Conservation (phyloP, 306 rosid genomes). For the Lathyrus sativus region DNA sequence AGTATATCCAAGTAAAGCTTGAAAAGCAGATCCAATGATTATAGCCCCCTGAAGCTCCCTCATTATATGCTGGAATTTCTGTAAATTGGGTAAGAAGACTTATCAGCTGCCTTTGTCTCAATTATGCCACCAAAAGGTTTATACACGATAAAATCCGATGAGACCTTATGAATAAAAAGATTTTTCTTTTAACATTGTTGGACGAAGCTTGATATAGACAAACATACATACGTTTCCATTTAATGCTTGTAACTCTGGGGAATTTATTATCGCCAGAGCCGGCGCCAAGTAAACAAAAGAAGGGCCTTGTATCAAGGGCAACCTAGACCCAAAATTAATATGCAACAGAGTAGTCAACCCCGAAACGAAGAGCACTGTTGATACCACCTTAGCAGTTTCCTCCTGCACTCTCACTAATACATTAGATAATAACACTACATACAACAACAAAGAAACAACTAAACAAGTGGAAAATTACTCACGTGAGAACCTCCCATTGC, state of each 20-base stretch:
- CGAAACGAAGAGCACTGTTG: conserved; percentile 85
- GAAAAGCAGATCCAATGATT: conserved; percentile 89
- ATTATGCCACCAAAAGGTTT: conserved; percentile 3
- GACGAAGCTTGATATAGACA: conserved; percentile 13
- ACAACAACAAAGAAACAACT: conserved; percentile 14
- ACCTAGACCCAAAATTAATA: conserved; percentile 81
- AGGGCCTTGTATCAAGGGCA: conserved; percentile 95
- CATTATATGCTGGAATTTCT: conserved; percentile 96
- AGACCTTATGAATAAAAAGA: not conserved
- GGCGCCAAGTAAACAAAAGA: conserved; percentile 93
- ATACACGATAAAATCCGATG: not conserved
- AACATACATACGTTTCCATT: conserved; percentile 68
- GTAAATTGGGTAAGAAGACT: conserved; percentile 39
- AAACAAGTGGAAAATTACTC: conserved; percentile 49
- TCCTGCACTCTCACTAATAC: conserved; percentile 71
- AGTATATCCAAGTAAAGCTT: conserved; percentile 86
- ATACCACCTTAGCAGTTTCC: conserved; percentile 85
- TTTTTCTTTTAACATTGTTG: not conserved
- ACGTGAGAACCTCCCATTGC: conserved; percentile 99
- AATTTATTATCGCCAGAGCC: conserved; percentile 78
- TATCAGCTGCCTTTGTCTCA: conserved; percentile 12
- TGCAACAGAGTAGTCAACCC: conserved; percentile 93
- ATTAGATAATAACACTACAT: conserved; percentile 49
- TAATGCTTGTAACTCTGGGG: conserved; percentile 81
- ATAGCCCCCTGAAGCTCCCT: conserved; percentile 97